These are phyloP conservation scores for Cyberlindnera americana DNA, from an alignment of 805 yeast species.

Conservation along the genomic window DNA sequence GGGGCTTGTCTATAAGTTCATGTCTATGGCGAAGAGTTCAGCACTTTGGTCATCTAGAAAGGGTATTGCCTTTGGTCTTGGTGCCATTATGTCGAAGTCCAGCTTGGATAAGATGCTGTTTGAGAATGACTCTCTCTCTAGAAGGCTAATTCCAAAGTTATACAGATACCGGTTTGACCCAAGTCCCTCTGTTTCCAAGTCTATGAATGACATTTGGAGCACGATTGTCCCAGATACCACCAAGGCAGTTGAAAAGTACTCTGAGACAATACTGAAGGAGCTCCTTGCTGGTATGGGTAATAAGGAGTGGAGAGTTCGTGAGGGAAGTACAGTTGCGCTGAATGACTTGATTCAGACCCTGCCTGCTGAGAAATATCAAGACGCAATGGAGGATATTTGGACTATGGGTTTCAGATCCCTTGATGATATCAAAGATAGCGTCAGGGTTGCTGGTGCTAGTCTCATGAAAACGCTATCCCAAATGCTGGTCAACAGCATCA, in stretches of 20 bases:
- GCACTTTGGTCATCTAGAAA: conserved; percentile 89
- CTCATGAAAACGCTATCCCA: conserved; percentile 66
- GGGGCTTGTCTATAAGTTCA: conserved; percentile 85
- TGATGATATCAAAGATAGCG: conserved; percentile 95
- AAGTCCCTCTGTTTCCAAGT: conserved; percentile 60
- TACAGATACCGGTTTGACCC: conserved; percentile 88
- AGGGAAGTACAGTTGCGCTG: conserved; percentile 75
- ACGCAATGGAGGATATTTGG: conserved; percentile 69
- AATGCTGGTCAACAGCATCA: conserved; percentile 55
- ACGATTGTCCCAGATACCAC: conserved; percentile 57
- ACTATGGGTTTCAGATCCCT: conserved; percentile 79
- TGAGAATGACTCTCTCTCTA: conserved; percentile 51
- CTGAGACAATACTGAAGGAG: conserved; percentile 59
- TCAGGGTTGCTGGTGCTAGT: conserved; percentile 71
- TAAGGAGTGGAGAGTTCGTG: conserved; percentile 90
- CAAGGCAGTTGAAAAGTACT: conserved; percentile 48
- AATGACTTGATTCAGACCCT: conserved; percentile 65
- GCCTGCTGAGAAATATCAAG: conserved; percentile 46
- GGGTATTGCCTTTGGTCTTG: conserved; percentile 92
- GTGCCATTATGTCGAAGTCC: conserved; percentile 76
- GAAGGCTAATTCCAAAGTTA: conserved; percentile 71
- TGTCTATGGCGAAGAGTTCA: conserved; percentile 86
- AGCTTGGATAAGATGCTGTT: conserved; percentile 60
- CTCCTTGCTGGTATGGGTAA: conserved; percentile 65
- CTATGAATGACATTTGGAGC: conserved; percentile 90